Evolutionary conservation across 2,329 filamentous ascomycete genomes (phyloP), one percentile per base, ranked within the genome.

Genomic region (Tetracladium maxilliforme): DNA sequence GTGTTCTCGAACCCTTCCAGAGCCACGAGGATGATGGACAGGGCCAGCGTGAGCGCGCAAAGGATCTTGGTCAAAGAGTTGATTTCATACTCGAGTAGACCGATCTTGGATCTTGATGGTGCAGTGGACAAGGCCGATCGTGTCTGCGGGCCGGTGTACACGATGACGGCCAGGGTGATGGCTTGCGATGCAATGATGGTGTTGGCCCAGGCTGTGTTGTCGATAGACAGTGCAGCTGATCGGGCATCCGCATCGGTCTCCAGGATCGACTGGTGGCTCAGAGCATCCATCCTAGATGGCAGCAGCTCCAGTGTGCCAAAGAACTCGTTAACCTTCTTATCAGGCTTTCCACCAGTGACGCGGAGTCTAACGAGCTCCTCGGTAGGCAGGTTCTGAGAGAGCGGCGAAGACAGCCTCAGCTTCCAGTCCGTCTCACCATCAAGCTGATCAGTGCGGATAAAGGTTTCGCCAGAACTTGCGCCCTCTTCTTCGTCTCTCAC

Each of bases 371-470:
- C 61, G 33, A 93, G 73, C 36, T 93, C 81, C 22, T 70, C 67
- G 2, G 74, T 54, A 0, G 72, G 53, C 12, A 98, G 56, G n/a
- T 59, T 66, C 43, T 98, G 90, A 1, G 86, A 87, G 14, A 95
- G 52, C 1, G 81, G 71, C 9, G 84, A 90, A 2, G 90, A 84
- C 18, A 95, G 52, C 16, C 92, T 75, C 29, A 98, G 58, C 52
- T 98, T 98, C 92, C 90, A 98, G 44, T 98, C 90, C 1, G 90
- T 98, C 54, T 98, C 90, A 38, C 90, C 90, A 42, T 98, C 90
- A 7, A 98, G 64, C 45, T 98, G 90, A 49, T 98, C 90, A 3
- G 92, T 98, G 31, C 90, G 70, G 43, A 98, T 95, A 42, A 98
- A 98, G 0, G 87, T 87, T 51, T 98, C 92, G 15, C 84, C 84